A percentile compares a stretch with the other conserved stretches of the same genome.
Conservation (phyloP, 805 yeast genomes). For the Candida orba region DNA sequence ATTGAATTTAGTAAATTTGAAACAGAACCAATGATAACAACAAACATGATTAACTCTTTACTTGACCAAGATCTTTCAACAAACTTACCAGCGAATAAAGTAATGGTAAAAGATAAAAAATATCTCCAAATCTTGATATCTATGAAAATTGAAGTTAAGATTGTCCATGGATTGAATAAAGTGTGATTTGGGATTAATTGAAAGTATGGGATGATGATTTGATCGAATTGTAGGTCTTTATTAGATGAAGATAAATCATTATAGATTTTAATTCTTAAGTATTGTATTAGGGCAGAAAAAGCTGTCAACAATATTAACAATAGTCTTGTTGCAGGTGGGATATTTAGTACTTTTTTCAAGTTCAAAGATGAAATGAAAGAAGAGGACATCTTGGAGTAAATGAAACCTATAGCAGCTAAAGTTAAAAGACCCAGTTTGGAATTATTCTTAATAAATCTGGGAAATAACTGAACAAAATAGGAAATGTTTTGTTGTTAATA, state of each 20-base stretch:
- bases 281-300: constrained; percentile 35
- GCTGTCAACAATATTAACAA: constrained; percentile 33
- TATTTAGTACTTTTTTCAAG: constrained; percentile 16
- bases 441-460: no score
- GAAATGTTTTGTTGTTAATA: no score
- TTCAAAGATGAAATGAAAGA: constrained; percentile 14
- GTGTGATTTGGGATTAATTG: constrained; percentile 59
- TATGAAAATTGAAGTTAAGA: constrained; percentile 56
- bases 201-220: constrained; percentile 45
- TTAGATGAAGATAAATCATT: constrained; percentile 16
- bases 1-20: constrained; percentile 40
- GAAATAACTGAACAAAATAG: no score
- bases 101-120: constrained; percentile 38
- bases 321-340: constrained; percentile 43
- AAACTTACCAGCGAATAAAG: constrained; percentile 54
- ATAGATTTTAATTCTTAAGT: constrained; percentile 34
- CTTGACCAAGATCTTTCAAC: constrained; percentile 63
- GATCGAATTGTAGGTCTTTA: constrained; percentile 27
- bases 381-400: constrained; percentile 21
- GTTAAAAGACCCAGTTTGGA: constrained; percentile 20
- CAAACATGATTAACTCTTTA: constrained; percentile 42
- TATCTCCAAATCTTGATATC: constrained; percentile 46
- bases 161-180: constrained; percentile 55
- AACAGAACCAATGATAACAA: constrained; percentile 38
- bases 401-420: constrained; percentile 17